phyloP scores from a whole-genome alignment of 1,139 yeast genomes.

The Saccharomyces hybrid region DNA sequence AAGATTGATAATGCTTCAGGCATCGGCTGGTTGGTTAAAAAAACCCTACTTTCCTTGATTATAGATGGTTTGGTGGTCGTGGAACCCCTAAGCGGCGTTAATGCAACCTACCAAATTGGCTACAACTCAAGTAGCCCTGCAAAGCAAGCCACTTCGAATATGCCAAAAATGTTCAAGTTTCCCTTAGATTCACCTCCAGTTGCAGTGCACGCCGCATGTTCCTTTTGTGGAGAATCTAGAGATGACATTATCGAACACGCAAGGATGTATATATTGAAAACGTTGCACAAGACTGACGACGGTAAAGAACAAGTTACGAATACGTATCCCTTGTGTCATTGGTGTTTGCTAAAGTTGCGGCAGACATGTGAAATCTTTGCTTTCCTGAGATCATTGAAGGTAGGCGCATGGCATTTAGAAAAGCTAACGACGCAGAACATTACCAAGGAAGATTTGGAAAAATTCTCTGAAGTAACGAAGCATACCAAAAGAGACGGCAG shows the following conservation, averaged over 20 bases:
- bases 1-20: conserved; percentile 56
- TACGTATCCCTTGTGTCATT: conserved; percentile 73
- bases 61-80: conserved; percentile 76
- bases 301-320: conserved; percentile 29
- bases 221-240: conserved; percentile 74
- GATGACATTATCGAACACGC: conserved; percentile 67
- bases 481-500: background rate
- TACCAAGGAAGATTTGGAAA: conserved; percentile 12
- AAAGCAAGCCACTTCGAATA: background rate
- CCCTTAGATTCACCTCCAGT: conserved; percentile 53
- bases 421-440: conserved; percentile 27
- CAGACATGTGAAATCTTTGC: conserved; percentile 75
- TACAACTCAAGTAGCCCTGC: conserved; percentile 2
- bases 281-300: conserved; percentile 23
- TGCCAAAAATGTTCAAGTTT: conserved; percentile 34
- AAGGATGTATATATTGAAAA: conserved; percentile 61
- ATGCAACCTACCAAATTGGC: conserved; percentile 41
- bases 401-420: conserved; percentile 45
- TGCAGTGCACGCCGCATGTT: conserved; percentile 67
- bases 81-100: conserved; percentile 82
- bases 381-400: conserved; percentile 56
- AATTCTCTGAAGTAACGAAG: conserved; percentile 12
- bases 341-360: conserved; percentile 72
- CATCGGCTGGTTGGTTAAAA: conserved; percentile 50
- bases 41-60: conserved; percentile 56